A percentile compares a stretch with the other conserved stretches of the same genome.
Evolutionary conservation across 2,329 filamentous ascomycete genomes (phyloP).

Genomic region (Venturia effusa): DNA sequence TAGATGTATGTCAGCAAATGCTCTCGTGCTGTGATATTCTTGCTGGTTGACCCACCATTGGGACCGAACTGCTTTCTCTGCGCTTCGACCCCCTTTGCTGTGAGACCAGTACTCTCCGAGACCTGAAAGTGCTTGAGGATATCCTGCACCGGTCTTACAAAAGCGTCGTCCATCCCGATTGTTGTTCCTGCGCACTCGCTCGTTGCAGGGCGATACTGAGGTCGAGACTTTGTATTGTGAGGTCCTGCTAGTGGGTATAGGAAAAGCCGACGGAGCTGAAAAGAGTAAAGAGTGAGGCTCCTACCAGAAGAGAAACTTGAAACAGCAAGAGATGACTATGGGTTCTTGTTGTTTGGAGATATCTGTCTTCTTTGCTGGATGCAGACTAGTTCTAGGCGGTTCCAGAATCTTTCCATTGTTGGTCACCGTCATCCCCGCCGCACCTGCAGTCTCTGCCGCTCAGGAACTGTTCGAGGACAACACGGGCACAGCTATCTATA

Average conservation of each 20-base stretch:
- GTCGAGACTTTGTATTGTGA: background rate
- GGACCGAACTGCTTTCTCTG: conserved; percentile 39
- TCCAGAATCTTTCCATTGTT: background rate
- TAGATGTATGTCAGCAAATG: conserved; percentile 22
- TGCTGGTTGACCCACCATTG: conserved; percentile 35
- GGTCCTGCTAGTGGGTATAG: background rate
- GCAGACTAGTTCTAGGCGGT: background rate
- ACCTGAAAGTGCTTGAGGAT: conserved; percentile 43
- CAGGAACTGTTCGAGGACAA: background rate
- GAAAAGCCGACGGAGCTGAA: background rate
- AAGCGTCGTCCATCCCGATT: conserved; percentile 42
- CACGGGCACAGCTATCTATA: too few relatives aligned
- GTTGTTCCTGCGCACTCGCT: conserved; percentile 1
- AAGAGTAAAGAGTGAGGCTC: background rate
- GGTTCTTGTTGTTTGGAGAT: background rate
- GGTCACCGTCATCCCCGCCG: background rate
- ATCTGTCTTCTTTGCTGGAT: background rate
- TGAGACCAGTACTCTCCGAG: conserved; percentile 39
- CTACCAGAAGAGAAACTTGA: background rate
- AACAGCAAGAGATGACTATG: background rate
- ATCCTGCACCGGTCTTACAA: conserved; percentile 37
- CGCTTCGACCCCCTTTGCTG: conserved; percentile 35
- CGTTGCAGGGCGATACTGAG: background rate
- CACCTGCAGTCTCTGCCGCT: background rate
- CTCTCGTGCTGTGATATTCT: conserved; percentile 13